Conservation (phyloP, 768 basidiomycete species). For the Psilocybe cyanescens region DNA sequence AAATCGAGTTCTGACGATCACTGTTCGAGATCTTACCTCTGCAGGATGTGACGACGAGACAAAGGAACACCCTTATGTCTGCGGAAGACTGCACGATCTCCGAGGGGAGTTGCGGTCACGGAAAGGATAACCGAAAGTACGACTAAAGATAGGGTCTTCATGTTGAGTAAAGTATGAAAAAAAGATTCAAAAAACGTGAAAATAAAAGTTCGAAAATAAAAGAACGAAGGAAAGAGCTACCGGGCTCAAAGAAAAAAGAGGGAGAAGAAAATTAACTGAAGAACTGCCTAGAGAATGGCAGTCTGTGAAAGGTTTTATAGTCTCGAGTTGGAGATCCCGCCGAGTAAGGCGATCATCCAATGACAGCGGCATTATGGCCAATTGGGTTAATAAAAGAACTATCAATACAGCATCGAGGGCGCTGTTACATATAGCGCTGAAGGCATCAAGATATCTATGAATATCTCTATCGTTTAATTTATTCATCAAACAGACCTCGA, state of each 20-base stretch:
- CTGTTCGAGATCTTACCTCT: conserved; percentile 28
- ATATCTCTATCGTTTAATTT: background rate
- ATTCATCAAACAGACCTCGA: background rate
- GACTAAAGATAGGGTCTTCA: conserved; percentile 34
- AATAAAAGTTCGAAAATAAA: conserved; percentile 18
- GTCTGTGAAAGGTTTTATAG: conserved; percentile 21
- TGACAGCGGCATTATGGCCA: conserved; percentile 17
- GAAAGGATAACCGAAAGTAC: conserved; percentile 32
- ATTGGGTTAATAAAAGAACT: conserved; percentile 21
- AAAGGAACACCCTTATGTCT: conserved; percentile 33
- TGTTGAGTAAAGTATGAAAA: conserved; percentile 25
- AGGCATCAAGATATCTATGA: conserved; percentile 4
- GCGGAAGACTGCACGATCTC: conserved; percentile 36
- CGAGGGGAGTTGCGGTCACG: conserved; percentile 34
- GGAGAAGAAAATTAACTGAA: conserved; percentile 25
- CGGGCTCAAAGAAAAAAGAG: conserved; percentile 27
- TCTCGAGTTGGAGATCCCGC: background rate
- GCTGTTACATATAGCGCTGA: conserved; percentile 21
- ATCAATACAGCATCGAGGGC: conserved; percentile 19
- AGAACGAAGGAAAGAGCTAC: conserved; percentile 35
- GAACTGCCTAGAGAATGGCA: conserved; percentile 21
- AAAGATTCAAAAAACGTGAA: conserved; percentile 14
- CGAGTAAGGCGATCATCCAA: background rate
- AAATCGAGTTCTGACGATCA: background rate
- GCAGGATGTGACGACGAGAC: conserved; percentile 34